Evolutionary conservation across 768 basidiomycete genomes (phyloP).

Genomic region (Auricularia sp.): DNA sequence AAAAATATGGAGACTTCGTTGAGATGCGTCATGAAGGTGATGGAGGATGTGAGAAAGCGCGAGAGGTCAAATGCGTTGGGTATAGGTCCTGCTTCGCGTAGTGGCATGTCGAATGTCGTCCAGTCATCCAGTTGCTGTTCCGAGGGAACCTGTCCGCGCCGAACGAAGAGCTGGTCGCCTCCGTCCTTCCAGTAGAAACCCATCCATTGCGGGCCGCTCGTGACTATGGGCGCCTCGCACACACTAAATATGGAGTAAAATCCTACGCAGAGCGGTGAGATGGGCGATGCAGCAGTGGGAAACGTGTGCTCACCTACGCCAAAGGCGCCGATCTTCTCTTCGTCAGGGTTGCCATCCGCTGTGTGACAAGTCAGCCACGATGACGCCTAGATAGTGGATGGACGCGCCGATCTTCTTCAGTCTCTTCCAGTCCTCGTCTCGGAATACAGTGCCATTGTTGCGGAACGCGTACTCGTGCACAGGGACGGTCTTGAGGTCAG

Average conservation of each 20-base stretch:
- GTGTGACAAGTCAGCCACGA: slow-evolving; percentile 6
- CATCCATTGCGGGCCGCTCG: slow-evolving; percentile 70
- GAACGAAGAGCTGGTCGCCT: slow-evolving; percentile 79
- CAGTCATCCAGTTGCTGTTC: slow-evolving; percentile 35
- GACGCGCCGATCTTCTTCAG: slow-evolving; percentile 75
- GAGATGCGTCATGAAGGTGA: slow-evolving; percentile 86
- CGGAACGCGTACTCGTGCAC: slow-evolving; percentile 75
- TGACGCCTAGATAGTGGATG: background rate
- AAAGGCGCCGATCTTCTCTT: slow-evolving; percentile 92
- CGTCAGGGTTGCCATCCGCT: slow-evolving; percentile 91
- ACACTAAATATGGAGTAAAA: slow-evolving; percentile 20
- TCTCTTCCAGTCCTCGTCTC: slow-evolving; percentile 79
- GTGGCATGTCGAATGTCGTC: slow-evolving; percentile 84
- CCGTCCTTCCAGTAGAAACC: slow-evolving; percentile 94
- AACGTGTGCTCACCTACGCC: slow-evolving; percentile 51
- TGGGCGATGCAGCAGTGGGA: slow-evolving; percentile 17
- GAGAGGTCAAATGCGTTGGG: slow-evolving; percentile 80
- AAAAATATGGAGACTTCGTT: slow-evolving; percentile 70
- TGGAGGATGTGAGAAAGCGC: slow-evolving; percentile 79
- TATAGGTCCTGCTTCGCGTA: slow-evolving; percentile 71
- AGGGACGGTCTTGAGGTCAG: slow-evolving; percentile 55
- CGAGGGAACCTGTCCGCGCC: slow-evolving; percentile 55
- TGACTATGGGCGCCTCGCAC: slow-evolving; percentile 28
- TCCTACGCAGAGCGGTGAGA: slow-evolving; percentile 8
- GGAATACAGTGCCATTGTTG: slow-evolving; percentile 79